phyloP scores from a whole-genome alignment of 495 filamentous ascomycete genomes.

The Jackrogersella minutella region DNA sequence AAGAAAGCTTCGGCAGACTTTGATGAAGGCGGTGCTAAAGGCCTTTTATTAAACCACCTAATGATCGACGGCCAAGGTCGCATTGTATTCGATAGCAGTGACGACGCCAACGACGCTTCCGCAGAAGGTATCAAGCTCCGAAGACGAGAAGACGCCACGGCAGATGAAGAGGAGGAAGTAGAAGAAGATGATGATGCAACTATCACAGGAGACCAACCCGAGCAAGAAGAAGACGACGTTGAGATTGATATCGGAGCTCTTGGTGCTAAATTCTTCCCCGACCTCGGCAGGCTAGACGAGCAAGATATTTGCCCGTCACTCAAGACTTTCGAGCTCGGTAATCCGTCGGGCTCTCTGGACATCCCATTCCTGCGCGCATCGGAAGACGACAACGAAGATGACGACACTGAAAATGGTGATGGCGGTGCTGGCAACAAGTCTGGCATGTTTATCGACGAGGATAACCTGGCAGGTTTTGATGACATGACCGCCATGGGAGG shows the following conservation, averaged over 20 bases:
- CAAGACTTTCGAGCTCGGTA: slow-evolving; percentile 89
- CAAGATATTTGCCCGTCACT: slow-evolving; percentile 96
- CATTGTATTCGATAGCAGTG: slow-evolving; percentile 98
- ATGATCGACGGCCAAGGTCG: slow-evolving; percentile 89
- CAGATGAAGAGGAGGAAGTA: slow-evolving; percentile 59
- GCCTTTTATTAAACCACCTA: slow-evolving; percentile 91
- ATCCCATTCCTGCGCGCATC: slow-evolving; percentile 91
- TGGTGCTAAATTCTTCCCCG: slow-evolving; percentile 83
- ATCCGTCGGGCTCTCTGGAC: slow-evolving; percentile 81
- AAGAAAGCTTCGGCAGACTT: slow-evolving; percentile 99
- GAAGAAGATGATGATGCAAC: slow-evolving; percentile 52
- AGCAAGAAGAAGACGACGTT: slow-evolving; percentile 64
- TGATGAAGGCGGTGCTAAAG: slow-evolving; percentile 97
- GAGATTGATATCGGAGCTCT: slow-evolving; percentile 82
- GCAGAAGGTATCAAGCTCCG: slow-evolving; percentile 51
- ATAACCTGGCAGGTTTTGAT: slow-evolving; percentile 79
- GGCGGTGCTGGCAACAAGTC: slow-evolving; percentile 69
- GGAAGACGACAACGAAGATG: slow-evolving; percentile 81
- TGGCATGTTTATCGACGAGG: slow-evolving; percentile 82
- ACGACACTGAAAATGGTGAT: slow-evolving; percentile 52
- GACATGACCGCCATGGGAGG: slow-evolving; percentile 78
- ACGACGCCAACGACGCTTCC: slow-evolving; percentile 76
- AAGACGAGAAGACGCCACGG: slow-evolving; percentile 53
- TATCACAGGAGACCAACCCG: slow-evolving; percentile 49
- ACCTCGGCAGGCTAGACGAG: slow-evolving; percentile 75